Evolutionary conservation across 2,329 filamentous ascomycete species (phyloP).

Genomic region (Chaetomium sp.): DNA sequence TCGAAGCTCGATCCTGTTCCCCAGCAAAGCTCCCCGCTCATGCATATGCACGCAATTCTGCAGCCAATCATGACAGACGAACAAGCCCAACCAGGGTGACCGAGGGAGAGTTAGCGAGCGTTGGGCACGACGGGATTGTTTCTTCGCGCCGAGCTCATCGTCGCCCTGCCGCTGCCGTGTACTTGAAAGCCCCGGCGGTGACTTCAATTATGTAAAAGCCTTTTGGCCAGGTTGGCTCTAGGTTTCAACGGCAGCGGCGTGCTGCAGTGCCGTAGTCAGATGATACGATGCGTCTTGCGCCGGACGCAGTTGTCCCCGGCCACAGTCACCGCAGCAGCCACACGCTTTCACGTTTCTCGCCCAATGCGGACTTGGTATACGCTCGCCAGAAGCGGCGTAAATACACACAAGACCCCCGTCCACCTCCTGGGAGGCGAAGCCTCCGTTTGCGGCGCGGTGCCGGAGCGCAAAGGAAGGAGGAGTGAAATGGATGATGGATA

Average conservation of each 20-base stretch:
- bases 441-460: slow-evolving; percentile 10
- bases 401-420: neutral
- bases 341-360: neutral
- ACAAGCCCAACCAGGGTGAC: neutral
- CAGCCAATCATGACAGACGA: neutral
- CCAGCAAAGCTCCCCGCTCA: neutral
- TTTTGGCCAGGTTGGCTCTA: neutral
- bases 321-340: neutral
- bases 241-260: neutral
- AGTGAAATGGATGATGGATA: neutral
- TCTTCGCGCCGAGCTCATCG: neutral
- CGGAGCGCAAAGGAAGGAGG: neutral
- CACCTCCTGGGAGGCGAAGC: slow-evolving; percentile 19
- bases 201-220: neutral
- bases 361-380: slow-evolving; percentile 3
- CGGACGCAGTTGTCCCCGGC: slow-evolving; percentile 17
- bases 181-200: neutral
- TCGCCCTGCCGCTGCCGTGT: neutral
- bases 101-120: no score
- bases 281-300: neutral
- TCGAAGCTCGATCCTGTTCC: neutral
- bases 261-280: slow-evolving; percentile 12
- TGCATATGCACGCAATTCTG: neutral
- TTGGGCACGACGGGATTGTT: neutral
- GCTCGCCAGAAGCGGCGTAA: slow-evolving; percentile 9